These are phyloP conservation scores for Candida pseudoviswanathii DNA, from an alignment of 1,139 yeast genomes.

Conservation along the genomic window DNA sequence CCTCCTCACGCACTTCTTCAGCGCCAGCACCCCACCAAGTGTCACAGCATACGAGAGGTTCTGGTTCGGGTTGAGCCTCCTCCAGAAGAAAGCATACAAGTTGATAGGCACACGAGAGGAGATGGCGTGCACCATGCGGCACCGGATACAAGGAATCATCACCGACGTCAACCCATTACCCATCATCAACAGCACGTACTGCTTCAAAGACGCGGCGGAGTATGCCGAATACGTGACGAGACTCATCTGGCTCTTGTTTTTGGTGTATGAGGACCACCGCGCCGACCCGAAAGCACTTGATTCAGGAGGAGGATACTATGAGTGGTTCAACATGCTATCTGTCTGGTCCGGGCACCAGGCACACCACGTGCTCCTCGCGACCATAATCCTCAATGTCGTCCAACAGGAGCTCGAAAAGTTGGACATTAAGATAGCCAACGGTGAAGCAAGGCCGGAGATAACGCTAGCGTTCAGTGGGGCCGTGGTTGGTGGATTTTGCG, in stretches of 20 bases:
- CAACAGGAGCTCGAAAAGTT: not conserved
- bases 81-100: slow-evolving; percentile 11
- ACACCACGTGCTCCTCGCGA: not conserved
- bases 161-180: not conserved
- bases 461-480: not conserved
- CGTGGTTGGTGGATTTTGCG: not conserved
- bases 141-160: not conserved
- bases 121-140: not conserved
- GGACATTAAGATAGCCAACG: not conserved
- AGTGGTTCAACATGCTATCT: slow-evolving; percentile 7
- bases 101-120: slow-evolving; percentile 5
- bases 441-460: not conserved
- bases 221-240: slow-evolving; percentile 2
- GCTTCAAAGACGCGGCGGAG: not conserved
- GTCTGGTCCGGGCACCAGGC: slow-evolving; percentile 19
- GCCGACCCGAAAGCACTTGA: slow-evolving; percentile 5
- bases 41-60: slow-evolving; percentile 21
- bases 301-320: slow-evolving; percentile 10
- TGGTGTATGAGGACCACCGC: not conserved
- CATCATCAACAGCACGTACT: not conserved
- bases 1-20: slow-evolving; percentile 6
- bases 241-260: not conserved
- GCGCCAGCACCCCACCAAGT: not conserved
- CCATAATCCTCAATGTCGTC: not conserved
- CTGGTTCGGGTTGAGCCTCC: slow-evolving; percentile 22